phyloP scores from a whole-genome alignment of 2,329 filamentous ascomycete genomes.

The Penicillium griseofulvum region DNA sequence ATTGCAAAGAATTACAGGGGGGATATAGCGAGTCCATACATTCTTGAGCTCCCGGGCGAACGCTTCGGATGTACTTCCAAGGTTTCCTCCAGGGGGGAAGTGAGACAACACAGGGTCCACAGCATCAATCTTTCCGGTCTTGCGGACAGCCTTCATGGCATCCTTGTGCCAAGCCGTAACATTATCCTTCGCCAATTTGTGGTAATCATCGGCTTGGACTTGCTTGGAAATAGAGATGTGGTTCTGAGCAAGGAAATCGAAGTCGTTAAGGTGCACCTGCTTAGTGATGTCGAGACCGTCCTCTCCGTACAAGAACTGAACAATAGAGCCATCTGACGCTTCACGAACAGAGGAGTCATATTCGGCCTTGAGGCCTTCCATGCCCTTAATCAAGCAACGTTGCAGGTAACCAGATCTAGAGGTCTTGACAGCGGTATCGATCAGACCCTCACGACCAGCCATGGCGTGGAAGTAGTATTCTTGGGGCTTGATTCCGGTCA shows the following conservation, averaged over 20 bases:
- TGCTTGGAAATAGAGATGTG: conserved; percentile 75
- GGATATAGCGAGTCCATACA: conserved; percentile 36
- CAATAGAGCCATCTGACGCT: conserved; percentile 77
- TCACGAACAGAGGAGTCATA: conserved; percentile 95
- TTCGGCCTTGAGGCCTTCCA: conserved; percentile 88
- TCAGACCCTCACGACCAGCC: conserved; percentile 96
- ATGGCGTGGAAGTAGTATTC: conserved; percentile 99
- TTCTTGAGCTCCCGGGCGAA: conserved; percentile 70
- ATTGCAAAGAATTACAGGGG: not conserved
- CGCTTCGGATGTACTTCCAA: conserved; percentile 84
- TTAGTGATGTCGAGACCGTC: conserved; percentile 94
- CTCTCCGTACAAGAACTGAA: conserved; percentile 96
- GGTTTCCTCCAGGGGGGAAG: conserved; percentile 72
- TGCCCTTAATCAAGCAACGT: conserved; percentile 95
- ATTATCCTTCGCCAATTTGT: conserved; percentile 64
- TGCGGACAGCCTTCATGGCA: conserved; percentile 75
- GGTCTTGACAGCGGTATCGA: conserved; percentile 98
- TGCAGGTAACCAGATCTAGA: conserved; percentile 95
- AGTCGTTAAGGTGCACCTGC: conserved; percentile 85
- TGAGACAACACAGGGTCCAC: conserved; percentile 73
- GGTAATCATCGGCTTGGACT: conserved; percentile 62
- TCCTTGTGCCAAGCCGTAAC: conserved; percentile 60
- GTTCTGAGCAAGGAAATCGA: conserved; percentile 86
- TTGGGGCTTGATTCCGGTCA: conserved; percentile 94
- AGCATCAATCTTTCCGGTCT: conserved; percentile 63